Evolutionary conservation across 768 basidiomycete species (phyloP).

Genomic region (Guyanaporus albipodus): DNA sequence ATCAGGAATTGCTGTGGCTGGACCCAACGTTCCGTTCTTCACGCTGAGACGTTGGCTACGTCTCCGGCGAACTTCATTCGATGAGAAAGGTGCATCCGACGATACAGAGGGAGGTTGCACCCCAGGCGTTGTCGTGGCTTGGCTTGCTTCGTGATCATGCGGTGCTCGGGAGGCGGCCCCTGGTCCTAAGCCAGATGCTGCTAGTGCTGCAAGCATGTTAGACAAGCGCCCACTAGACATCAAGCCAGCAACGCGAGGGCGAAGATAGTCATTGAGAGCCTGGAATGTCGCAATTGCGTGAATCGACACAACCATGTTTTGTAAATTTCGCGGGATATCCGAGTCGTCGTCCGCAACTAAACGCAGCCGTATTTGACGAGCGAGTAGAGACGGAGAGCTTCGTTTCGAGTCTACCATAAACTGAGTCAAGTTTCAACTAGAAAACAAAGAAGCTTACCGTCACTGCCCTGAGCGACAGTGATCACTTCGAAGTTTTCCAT

Average conservation of each 20-base stretch:
- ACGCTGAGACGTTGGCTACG: slow-evolving; percentile 83
- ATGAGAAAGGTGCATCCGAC: slow-evolving; percentile 32
- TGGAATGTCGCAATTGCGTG: slow-evolving; percentile 99
- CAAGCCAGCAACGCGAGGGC: slow-evolving; percentile 80
- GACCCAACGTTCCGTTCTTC: slow-evolving; percentile 41
- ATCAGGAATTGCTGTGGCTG: slow-evolving; percentile 13
- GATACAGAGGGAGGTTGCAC: slow-evolving; percentile 32
- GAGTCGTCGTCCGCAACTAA: slow-evolving; percentile 87
- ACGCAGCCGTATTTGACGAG: slow-evolving; percentile 85
- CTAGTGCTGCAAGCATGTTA: slow-evolving; percentile 88
- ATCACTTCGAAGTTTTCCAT: slow-evolving; percentile 96
- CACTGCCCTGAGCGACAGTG: slow-evolving; percentile 77
- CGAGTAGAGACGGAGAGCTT: slow-evolving; percentile 87
- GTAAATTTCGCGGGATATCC: slow-evolving; percentile 80
- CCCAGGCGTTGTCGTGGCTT: slow-evolving; percentile 26
- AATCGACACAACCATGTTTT: slow-evolving; percentile 93
- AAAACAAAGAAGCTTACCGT: slow-evolving; percentile 48
- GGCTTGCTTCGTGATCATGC: slow-evolving; percentile 32
- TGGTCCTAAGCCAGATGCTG: slow-evolving; percentile 66
- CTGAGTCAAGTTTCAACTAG: slow-evolving; percentile 6
- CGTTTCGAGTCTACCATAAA: slow-evolving; percentile 71
- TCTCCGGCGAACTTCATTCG: slow-evolving; percentile 53
- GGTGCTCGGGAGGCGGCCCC: slow-evolving; percentile 40
- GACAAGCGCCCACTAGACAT: slow-evolving; percentile 64
- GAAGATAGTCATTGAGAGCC: slow-evolving; percentile 92